A percentile compares a stretch with the other conserved stretches of the same genome.
Conservation (phyloP, 768 basidiomycete species). For the Filobasidium wieringae region DNA sequence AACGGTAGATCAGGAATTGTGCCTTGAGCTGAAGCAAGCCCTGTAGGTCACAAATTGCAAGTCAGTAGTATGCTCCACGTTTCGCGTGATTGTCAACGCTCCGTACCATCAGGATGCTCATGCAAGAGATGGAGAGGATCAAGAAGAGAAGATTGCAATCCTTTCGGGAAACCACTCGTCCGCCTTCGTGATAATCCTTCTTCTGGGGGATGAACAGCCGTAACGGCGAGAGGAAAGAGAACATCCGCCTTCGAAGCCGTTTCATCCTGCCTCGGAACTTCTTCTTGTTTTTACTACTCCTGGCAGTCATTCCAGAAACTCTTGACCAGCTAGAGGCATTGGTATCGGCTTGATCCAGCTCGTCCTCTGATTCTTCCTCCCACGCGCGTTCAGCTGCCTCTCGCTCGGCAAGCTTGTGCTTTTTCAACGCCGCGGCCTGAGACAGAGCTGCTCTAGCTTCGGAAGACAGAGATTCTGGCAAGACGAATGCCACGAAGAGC, state of each 20-base stretch:
- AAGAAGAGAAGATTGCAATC: slow-evolving; percentile 68
- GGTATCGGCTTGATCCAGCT: background rate
- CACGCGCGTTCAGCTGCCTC: slow-evolving; percentile 32
- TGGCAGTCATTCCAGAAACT: slow-evolving; percentile 13
- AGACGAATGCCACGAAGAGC: slow-evolving; percentile 51
- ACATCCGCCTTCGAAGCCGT: slow-evolving; percentile 35
- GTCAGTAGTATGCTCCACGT: background rate
- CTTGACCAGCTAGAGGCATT: slow-evolving; percentile 25
- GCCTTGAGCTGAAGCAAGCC: slow-evolving; percentile 27
- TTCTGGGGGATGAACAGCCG: slow-evolving; percentile 55
- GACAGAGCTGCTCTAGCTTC: slow-evolving; percentile 40
- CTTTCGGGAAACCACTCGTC: slow-evolving; percentile 37
- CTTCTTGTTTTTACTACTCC: slow-evolving; percentile 15
- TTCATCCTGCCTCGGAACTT: slow-evolving; percentile 26
- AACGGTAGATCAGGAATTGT: slow-evolving; percentile 31
- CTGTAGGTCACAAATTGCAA: slow-evolving; percentile 9
- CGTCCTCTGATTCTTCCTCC: slow-evolving; percentile 21
- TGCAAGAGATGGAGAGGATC: slow-evolving; percentile 53
- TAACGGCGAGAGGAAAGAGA: slow-evolving; percentile 53
- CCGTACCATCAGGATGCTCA: slow-evolving; percentile 55
- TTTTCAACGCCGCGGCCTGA: slow-evolving; percentile 18
- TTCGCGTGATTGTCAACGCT: background rate
- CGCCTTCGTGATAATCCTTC: slow-evolving; percentile 11
- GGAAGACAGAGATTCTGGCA: slow-evolving; percentile 52
- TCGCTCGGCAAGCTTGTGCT: slow-evolving; percentile 8